Percentiles rank a stretch among this genome's conserved stretches.
Conservation (phyloP, 2,329 filamentous ascomycete genomes). For the Eutypa lata region DNA sequence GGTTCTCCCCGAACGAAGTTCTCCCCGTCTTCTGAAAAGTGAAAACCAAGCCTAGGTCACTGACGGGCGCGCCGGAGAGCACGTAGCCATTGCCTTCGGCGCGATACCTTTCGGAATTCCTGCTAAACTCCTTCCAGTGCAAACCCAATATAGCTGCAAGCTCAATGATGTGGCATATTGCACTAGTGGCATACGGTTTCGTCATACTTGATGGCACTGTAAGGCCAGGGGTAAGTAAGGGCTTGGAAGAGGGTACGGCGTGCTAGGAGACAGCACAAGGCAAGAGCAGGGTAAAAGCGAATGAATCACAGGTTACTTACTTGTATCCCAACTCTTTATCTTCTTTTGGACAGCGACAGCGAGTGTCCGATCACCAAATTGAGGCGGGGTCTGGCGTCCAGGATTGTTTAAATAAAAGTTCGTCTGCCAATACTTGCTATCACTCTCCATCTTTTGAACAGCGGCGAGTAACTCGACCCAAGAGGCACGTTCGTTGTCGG, state of each 20-base stretch:
- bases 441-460: constrained; percentile 28
- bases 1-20: constrained; percentile 44
- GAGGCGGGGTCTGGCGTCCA: not conserved
- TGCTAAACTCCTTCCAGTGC: constrained; percentile 58
- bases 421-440: constrained; percentile 26
- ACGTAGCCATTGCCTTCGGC: constrained; percentile 55
- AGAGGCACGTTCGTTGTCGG: constrained; percentile 34
- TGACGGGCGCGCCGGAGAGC: constrained; percentile 42
- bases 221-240: not conserved
- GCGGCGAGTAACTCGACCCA: constrained; percentile 31
- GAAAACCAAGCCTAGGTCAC: constrained; percentile 53
- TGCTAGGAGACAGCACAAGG: not conserved
- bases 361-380: constrained; percentile 7
- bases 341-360: constrained; percentile 19
- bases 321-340: constrained; percentile 20
- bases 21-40: constrained; percentile 49
- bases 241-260: too few species aligned
- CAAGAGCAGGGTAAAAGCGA: not conserved
- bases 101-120: constrained; percentile 47
- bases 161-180: constrained; percentile 55
- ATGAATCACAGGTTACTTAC: not conserved
- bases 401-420: constrained; percentile 1
- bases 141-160: constrained; percentile 52
- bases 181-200: constrained; percentile 42
- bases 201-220: constrained; percentile 17